Conservation (phyloP, 2,329 filamentous ascomycete genomes). For the Dactylellina parvicollis region DNA sequence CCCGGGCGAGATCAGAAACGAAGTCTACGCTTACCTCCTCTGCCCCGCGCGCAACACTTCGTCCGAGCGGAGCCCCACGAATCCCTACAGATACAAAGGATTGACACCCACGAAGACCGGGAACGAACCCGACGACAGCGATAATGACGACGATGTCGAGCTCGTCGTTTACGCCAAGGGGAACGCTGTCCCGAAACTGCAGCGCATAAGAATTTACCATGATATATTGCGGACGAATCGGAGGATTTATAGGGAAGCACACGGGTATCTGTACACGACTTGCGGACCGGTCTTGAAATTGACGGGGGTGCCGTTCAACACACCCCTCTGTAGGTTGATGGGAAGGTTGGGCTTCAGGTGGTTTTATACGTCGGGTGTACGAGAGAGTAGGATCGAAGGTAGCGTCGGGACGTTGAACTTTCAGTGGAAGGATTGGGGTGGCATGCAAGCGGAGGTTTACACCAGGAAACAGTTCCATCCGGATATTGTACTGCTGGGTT, state of each 20-base stretch:
- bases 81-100: constrained; percentile 12
- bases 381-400: neutral
- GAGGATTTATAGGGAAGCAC: constrained; percentile 39
- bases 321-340: constrained; percentile 21
- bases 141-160: constrained; percentile 23
- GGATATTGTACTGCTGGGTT: constrained; percentile 16
- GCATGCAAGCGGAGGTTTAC: neutral
- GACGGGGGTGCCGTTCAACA: constrained; percentile 31
- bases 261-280: constrained; percentile 25
- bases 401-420: constrained; percentile 21
- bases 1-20: constrained; percentile 44
- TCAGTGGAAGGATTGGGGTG: constrained; percentile 7
- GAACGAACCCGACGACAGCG: constrained; percentile 2
- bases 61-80: constrained; percentile 14
- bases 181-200: constrained; percentile 18
- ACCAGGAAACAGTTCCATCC: constrained; percentile 5
- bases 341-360: constrained; percentile 22
- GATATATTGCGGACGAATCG: constrained; percentile 30
- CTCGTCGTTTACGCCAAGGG: constrained; percentile 14
- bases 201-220: constrained; percentile 20
- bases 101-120: neutral
- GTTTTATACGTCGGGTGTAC: constrained; percentile 19
- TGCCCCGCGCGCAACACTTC: constrained; percentile 34
- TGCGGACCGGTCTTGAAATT: constrained; percentile 30
- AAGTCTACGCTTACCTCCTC: constrained; percentile 45